Conservation (phyloP, 176 grass and related monocot species). For the Canna indica region DNA sequence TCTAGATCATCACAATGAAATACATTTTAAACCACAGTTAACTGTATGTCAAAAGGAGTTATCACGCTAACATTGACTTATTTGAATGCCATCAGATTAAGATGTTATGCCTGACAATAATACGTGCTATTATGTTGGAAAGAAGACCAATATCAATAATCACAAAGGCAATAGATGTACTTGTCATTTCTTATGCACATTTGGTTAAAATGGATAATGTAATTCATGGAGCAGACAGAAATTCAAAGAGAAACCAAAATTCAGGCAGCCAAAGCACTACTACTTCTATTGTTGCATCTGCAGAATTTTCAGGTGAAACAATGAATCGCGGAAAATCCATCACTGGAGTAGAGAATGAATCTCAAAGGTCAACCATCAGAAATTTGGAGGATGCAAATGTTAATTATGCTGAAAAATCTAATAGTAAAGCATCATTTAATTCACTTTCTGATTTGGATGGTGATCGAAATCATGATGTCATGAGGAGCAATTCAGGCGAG, state of each 20-base stretch:
- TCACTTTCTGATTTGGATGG: constrained; percentile 50
- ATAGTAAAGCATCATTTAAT: constrained; percentile 24
- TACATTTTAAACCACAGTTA: not conserved
- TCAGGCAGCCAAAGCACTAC: constrained; percentile 26
- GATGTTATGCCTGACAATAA: constrained; percentile 58
- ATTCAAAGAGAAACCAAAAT: constrained; percentile 43
- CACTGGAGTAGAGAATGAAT: constrained; percentile 25
- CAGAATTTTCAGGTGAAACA: constrained; percentile 21
- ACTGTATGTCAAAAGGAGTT: not conserved
- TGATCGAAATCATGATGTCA: constrained; percentile 22
- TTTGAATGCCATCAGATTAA: constrained; percentile 50
- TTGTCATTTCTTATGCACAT: constrained; percentile 77
- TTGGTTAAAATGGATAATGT: constrained; percentile 41
- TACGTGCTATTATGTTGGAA: constrained; percentile 69
- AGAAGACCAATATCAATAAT: constrained; percentile 51
- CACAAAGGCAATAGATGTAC: constrained; percentile 68
- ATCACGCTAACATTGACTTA: not conserved
- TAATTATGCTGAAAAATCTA: constrained; percentile 27
- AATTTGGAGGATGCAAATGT: constrained; percentile 26
- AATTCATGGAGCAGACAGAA: constrained; percentile 37
- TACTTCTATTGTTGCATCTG: constrained; percentile 23
- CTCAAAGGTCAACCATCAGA: constrained; percentile 24
- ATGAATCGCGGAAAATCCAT: constrained; percentile 19
- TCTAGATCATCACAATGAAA: not conserved
- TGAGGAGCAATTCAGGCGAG: constrained; percentile 7